These are phyloP conservation scores for Penicillium hesseltinei DNA, from an alignment of 2,329 filamentous ascomycete species.

Conservation along the genomic window DNA sequence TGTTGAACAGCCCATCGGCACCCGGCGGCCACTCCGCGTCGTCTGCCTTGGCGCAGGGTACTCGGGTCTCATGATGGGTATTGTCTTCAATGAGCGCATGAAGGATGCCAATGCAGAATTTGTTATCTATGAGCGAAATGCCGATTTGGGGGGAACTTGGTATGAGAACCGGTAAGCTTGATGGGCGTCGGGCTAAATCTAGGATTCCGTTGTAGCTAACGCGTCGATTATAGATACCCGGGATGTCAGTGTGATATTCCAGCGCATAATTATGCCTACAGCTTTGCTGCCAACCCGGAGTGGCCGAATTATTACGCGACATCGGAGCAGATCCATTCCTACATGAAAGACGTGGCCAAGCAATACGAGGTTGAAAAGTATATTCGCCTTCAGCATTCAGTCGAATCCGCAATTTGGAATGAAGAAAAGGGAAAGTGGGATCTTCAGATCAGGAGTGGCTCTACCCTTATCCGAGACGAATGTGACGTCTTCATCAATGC, in stretches of 20 bases:
- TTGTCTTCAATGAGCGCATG: constrained; percentile 10
- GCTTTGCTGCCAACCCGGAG: constrained; percentile 45
- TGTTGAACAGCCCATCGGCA: constrained; percentile 6
- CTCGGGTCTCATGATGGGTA: constrained; percentile 29
- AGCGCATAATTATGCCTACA: constrained; percentile 41
- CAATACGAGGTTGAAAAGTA: constrained; percentile 43
- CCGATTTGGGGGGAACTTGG: constrained; percentile 36
- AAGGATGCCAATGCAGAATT: neutral
- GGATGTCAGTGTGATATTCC: constrained; percentile 39
- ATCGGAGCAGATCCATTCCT: constrained; percentile 44
- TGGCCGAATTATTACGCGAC: constrained; percentile 45
- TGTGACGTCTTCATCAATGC: constrained; percentile 31
- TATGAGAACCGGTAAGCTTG: constrained; percentile 23
- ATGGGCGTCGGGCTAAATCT: too few relatives aligned
- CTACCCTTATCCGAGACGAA: constrained; percentile 12
- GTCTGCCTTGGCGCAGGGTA: constrained; percentile 18
- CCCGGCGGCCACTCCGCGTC: constrained; percentile 10
- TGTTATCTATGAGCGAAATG: constrained; percentile 15
- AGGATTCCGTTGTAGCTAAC: neutral
- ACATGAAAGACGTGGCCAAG: constrained; percentile 40
- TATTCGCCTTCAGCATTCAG: constrained; percentile 28
- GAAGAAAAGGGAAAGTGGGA: constrained; percentile 20
- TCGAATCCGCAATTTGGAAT: constrained; percentile 37
- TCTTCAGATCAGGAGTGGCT: neutral
- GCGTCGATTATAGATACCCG: constrained; percentile 20